These are phyloP conservation scores for Recurvomyces mirabilis DNA, from an alignment of 495 filamentous ascomycete genomes.

Conservation along the genomic window DNA sequence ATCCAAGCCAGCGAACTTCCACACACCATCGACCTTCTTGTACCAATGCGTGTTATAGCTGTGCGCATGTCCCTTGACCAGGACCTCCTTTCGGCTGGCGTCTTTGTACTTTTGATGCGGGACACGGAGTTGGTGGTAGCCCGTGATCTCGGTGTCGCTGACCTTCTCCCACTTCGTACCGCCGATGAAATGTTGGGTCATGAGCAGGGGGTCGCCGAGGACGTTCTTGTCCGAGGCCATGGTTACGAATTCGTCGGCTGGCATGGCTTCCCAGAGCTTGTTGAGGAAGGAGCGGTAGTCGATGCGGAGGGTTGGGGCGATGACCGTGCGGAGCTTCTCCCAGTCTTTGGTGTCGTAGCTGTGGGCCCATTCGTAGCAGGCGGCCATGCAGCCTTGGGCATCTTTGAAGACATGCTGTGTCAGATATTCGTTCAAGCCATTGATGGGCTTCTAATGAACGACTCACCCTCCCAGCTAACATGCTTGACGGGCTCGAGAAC, in stretches of 20 bases:
- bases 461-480: constrained; percentile 20
- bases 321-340: constrained; percentile 56
- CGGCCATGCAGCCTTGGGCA: constrained; percentile 33
- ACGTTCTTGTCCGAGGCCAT: constrained; percentile 59
- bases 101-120: constrained; percentile 59
- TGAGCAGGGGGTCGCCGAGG: constrained; percentile 57
- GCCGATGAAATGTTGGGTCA: constrained; percentile 70
- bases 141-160: constrained; percentile 54
- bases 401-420: constrained; percentile 22
- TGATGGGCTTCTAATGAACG: background rate
- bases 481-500: constrained; percentile 13
- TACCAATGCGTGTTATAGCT: constrained; percentile 63
- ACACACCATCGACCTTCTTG: constrained; percentile 60
- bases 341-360: constrained; percentile 78
- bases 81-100: constrained; percentile 37
- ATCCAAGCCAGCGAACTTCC: constrained; percentile 71
- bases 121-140: constrained; percentile 67
- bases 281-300: constrained; percentile 69
- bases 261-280: constrained; percentile 60
- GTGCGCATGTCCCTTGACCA: constrained; percentile 58
- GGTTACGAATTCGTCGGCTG: constrained; percentile 56
- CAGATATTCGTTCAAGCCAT: too few species aligned
- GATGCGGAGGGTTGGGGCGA: constrained; percentile 58
- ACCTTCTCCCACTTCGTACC: constrained; percentile 60
- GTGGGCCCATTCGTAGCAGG: constrained; percentile 66